These are phyloP conservation scores for Gamarada debralockiae DNA, from an alignment of 495 filamentous ascomycete genomes.

Conservation along the genomic window DNA sequence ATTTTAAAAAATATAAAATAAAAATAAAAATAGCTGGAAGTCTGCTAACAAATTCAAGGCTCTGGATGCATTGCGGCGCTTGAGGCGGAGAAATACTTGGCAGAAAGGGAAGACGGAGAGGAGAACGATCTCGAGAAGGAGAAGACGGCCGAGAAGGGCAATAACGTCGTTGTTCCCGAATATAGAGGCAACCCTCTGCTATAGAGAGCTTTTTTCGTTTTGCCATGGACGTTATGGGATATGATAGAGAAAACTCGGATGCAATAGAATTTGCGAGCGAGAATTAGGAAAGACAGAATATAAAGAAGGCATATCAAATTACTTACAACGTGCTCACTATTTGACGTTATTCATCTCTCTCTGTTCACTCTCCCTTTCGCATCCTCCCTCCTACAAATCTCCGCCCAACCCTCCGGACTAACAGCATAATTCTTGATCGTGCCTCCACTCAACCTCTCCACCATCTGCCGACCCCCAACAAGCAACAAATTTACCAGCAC, in stretches of 20 bases:
- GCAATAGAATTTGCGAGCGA: too few relatives aligned
- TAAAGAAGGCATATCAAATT: not conserved
- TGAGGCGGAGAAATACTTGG: constrained; percentile 88
- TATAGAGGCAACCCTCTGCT: constrained; percentile 62
- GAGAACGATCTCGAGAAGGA: constrained; percentile 32
- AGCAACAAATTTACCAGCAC: not conserved
- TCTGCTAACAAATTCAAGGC: constrained; percentile 50
- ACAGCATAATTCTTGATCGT: not conserved
- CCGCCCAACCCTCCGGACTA: constrained; percentile 1
- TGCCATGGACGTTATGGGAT: not conserved
- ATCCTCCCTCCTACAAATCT: not conserved
- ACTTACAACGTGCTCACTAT: not conserved
- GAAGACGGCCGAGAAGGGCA: constrained; percentile 28
- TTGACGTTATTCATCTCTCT: not conserved
- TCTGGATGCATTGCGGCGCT: constrained; percentile 93
- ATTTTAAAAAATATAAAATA: too few relatives aligned
- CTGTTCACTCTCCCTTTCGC: not conserved
- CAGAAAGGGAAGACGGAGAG: constrained; percentile 62
- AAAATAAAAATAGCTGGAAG: not conserved
- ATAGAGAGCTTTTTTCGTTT: constrained; percentile 29
- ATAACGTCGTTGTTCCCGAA: constrained; percentile 45
- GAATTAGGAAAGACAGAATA: too few relatives aligned
- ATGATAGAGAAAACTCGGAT: too few relatives aligned
- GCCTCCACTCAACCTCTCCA: not conserved
- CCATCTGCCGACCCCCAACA: constrained; percentile 1